Base-by-base conservation (phyloP, 352 stramenopile genomes). In the Pythium volutum region DNA sequence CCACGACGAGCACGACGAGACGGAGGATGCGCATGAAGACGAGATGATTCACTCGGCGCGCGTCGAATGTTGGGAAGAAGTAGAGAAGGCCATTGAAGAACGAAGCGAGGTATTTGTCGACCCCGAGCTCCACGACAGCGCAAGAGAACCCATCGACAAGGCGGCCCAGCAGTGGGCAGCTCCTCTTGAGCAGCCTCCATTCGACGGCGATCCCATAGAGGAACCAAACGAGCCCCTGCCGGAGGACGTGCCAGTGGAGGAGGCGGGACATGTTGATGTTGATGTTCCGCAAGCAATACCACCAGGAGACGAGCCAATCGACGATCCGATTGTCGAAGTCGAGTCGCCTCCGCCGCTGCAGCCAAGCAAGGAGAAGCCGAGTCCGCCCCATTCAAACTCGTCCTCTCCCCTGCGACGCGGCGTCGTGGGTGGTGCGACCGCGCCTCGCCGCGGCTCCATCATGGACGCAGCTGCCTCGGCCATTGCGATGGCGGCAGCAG, bases 401-500 rank as follows among this genome's bases (percentile, higher is more conserved):
- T 15, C 43, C 8, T 29, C 25, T 4, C 43, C 16, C 10, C 20
- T 27, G 20, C n/a, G 3, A 50, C 18, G 22, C n/a, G 10, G 15
- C 23, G 18, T 25, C 26, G 29, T 11, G 6, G 20, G 42, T 14
- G 20, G 8, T 22, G 42, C 42, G 15, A 22, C 11, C 25, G 7
- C 18, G 4, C 31, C 39, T 26, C 53, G 41, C 25, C 53, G 41
- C 3, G 39, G 53, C 3, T 60, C 53, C 3, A 34, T 52, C 23
- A 27, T 42, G 39, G 53, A 60, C 16, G 53, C 53, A 2, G 53
- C 53, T 18, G 20, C 53, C 5, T 22, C 52, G n/a, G 38, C 52
- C 7, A 71, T 71, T 25, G 59, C 59, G 1, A 39, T 50, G 18
- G 59, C 55, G 11, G 65, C 59, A n/a, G 65, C 65, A 8, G 59